These are phyloP conservation scores for Phytophthora ramorum DNA, from an alignment of 352 stramenopile genomes.

Conservation along the genomic window DNA sequence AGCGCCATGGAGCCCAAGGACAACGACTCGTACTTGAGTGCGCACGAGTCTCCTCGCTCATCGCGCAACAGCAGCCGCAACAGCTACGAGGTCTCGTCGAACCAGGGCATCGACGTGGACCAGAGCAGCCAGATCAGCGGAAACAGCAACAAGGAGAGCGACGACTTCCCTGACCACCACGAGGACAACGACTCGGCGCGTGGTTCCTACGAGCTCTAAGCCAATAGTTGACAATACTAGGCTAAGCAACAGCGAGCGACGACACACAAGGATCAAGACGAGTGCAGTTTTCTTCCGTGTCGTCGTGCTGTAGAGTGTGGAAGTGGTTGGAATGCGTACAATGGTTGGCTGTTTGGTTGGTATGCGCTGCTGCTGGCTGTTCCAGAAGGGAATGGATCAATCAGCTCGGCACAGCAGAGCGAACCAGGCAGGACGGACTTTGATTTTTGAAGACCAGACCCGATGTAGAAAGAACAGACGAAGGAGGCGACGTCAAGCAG, in stretches of 20 bases:
- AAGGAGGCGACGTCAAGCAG: conserved; percentile 8
- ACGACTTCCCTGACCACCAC: conserved; percentile 80
- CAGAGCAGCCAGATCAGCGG: conserved; percentile 78
- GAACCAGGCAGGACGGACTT: conserved; percentile 29
- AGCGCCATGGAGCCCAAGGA: conserved; percentile 85
- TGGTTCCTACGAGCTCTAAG: conserved; percentile 84
- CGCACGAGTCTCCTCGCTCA: conserved; percentile 56
- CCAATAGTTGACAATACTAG: conserved; percentile 22
- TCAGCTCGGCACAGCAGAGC: conserved; percentile 16
- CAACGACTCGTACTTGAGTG: conserved; percentile 73
- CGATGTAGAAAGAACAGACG: conserved; percentile 29
- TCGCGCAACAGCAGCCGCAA: conserved; percentile 64
- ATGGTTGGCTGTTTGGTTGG: conserved; percentile 27
- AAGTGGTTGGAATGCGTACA: conserved; percentile 39
- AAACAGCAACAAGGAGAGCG: conserved; percentile 63
- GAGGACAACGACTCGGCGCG: conserved; percentile 72
- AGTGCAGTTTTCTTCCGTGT: conserved; percentile 32
- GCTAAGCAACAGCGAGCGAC: conserved; percentile 23
- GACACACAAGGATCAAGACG: conserved; percentile 24
- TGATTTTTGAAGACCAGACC: conserved; percentile 39
- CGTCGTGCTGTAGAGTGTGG: conserved; percentile 20
- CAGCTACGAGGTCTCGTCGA: conserved; percentile 60
- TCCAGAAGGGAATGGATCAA: conserved; percentile 34
- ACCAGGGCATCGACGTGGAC: conserved; percentile 46
- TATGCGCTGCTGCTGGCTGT: conserved; percentile 25